Evolutionary conservation across 2,329 filamentous ascomycete genomes (phyloP), one percentile per base, ranked within the genome.

Genomic region (Xylariaceae sp.): DNA sequence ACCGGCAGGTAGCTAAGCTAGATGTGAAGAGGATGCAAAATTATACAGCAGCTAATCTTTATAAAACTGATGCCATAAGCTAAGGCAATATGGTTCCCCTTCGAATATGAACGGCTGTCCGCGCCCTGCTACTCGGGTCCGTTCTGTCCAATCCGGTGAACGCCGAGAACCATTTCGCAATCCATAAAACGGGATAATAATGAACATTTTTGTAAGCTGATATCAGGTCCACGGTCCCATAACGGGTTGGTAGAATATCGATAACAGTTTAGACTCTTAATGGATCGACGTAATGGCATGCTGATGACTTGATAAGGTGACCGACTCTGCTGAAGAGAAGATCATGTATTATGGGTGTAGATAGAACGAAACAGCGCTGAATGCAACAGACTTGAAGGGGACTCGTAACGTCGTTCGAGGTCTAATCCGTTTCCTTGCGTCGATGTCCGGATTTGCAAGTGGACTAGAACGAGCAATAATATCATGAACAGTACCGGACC

Each of bases 121-220:
- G 50, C 29, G n/a, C 60, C 57, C 63, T 62, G 49, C 54, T 58
- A 62, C 57, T 64, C 65, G 56, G 61, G 61, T 56, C 59, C 59
- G 53, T 46, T 57, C 55, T 67, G 60, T 65, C 65, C 63, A 66
- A 66, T 50, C 63, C 65, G 40, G 20, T 56, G 48, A 64, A 68
- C 65, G 65, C 66, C 65, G 54, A 50, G 51, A 48, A 43, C 53
- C 54, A 43, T 58, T 48, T 56, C 52, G 57, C 47, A 60, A 61
- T 50, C 55, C 55, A 37, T 29, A 57, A 55, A 57, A 51, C 62
- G 40, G 44, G 53, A 45, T 51, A 29, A 9, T 54, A 54, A 40
- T 45, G 51, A 59, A 55, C 54, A 60, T 42, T 50, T 40, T 59
- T 49, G 40, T n/a, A 47, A 52, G 41, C 50, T 44, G 44, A 44